Evolutionary conservation across 805 yeast genomes (phyloP), one percentile per base, ranked within the genome.

Genomic region (Myxozyma monticola): DNA sequence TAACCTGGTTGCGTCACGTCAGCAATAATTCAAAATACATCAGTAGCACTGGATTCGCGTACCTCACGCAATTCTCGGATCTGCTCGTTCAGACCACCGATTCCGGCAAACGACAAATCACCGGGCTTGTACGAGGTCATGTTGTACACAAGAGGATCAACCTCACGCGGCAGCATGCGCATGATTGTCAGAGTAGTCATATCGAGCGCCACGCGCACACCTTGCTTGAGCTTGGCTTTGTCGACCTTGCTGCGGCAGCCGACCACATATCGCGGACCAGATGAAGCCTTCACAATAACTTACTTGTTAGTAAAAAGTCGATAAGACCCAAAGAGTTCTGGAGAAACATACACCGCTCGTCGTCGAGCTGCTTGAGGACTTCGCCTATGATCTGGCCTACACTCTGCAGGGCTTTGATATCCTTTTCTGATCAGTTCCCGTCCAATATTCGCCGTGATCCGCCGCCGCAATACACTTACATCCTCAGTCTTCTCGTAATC

Each of bases 81-180:
- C 71, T 93, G 99, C 61, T 93, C 98, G 42, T 83, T 84, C 59
- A 93, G 78, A 54, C 99, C 99, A 76, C 99, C 99, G 65, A 93
- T 89, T 30, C 95, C 93, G 52, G 84, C 84, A 70, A 93, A 93
- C 18, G 96, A 85, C 55, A 91, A 83, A 63, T 89, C 97, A 55
- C 96, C 98, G n/a, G 96, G 96, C 68, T 90, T 96, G 65, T 93
- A 88, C 1, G 95, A 84, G 4, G 99, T 90, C 99, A 93, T 93
- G 71, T 91, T 93, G 70, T 93, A 93, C 57, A 93, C 98, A 65
- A 90, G 76, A 10, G 99, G 99, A 71, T 93, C 99, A 42, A 95
- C 98, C 70, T 93, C 99, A 65, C 99, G 81, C 15, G 99, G 99
- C 62, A 93, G 76, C 37, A 93, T 84, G 65, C 99, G 82, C 99